Base-by-base conservation (phyloP, 371 early-diverging fungal species). In the Ordospora pajunii region DNA sequence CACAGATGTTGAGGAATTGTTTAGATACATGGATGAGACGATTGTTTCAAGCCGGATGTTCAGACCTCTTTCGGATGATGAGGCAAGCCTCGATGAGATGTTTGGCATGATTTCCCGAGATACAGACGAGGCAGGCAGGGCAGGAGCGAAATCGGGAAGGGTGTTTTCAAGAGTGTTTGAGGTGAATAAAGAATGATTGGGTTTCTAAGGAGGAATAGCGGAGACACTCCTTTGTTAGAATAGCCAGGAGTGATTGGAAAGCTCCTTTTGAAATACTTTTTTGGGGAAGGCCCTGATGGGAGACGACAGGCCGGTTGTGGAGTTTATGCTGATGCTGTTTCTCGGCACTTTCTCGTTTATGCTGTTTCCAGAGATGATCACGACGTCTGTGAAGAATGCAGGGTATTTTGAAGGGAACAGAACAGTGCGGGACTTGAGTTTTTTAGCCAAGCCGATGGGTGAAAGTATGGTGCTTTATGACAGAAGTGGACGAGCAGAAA, bases 1-100 rank as follows among this genome's bases (percentile, higher is more conserved):
- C 17, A 85, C 85, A 25, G 85, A 85, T 67, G 83, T 85, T n/a
- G 65, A 77, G 45, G 70, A 75, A 10, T 68, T 84, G 22, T 83
- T 80, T 73, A 44, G 74, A 0, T 69, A 78, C 48, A 84, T 84
- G 84, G 37, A 17, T 21, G 54, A 50, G 1, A 63, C 40, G 19
- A 23, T 85, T 64, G 23, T 70, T 19, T 58, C 69, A 17, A 25
- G 43, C 45, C 12, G 37, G 27, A 5, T 43, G 11, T 80, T 80
- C 67, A 32, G 42, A 54, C 19, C 54, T 22, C 17, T 65, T 0
- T 12, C 42, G 0, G 67, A 69, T 17, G 44, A 42, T 2, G 62
- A 58, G 22, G 40, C 10, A 19, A 32, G 27, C n/a, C 12, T 17
- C 4, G 68, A 76, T 25, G 14, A 19, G 21, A 25, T 72, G n/a